Conservation (phyloP, 257 asterid genomes). For the Henckelia pumila region DNA sequence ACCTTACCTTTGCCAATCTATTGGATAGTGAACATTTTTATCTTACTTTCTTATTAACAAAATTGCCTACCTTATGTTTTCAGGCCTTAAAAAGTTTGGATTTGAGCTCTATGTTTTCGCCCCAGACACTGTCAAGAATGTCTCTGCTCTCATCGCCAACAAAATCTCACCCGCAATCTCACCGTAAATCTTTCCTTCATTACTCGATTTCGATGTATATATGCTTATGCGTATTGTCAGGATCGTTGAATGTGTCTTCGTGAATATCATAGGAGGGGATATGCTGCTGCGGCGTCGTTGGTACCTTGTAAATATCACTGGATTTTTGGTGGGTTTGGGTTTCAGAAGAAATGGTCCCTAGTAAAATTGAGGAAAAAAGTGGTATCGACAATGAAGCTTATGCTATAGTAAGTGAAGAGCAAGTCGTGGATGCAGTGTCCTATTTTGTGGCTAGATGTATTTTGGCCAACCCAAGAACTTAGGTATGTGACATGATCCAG, state of each 20-base stretch:
- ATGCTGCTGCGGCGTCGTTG: too few species aligned
- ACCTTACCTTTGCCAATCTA: neutral
- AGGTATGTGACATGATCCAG: conserved; percentile 36
- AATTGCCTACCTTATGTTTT: neutral
- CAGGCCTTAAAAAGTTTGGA: too few species aligned
- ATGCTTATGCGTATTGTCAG: too few species aligned
- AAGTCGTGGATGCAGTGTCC: conserved; percentile 86
- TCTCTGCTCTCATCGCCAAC: too few species aligned
- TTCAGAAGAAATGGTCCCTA: conserved; percentile 57
- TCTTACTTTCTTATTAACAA: neutral
- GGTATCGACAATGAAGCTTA: conserved; percentile 76
- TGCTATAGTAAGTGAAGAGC: conserved; percentile 73
- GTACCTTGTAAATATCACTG: too few species aligned
- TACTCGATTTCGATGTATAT: too few species aligned
- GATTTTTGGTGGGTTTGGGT: conserved; percentile 99
- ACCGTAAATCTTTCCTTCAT: too few species aligned
- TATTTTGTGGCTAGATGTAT: conserved; percentile 87
- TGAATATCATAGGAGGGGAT: too few species aligned
- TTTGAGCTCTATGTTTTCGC: too few species aligned
- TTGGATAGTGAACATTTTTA: neutral
- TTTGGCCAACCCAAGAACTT: conserved; percentile 64
- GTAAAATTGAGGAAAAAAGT: conserved; percentile 62
- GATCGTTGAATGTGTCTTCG: too few species aligned
- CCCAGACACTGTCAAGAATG: too few species aligned
- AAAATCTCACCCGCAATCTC: too few species aligned